Base-by-base conservation (phyloP, 441 rosid genomes). In the Erodium trifolium region DNA sequence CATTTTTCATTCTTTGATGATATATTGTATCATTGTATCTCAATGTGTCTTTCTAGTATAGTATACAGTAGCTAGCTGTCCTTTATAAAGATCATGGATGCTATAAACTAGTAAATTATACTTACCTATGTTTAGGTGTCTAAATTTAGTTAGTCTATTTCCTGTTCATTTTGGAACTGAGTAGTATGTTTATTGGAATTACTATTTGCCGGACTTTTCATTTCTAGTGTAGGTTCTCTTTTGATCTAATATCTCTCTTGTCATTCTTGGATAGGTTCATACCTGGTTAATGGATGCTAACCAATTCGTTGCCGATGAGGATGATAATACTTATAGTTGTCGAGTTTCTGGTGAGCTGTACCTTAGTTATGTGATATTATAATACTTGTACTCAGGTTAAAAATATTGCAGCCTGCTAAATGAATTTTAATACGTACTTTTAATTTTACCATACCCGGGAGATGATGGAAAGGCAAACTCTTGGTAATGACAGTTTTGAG, bases 301-400 rank as follows among this genome's bases (percentile, higher is more conserved):
- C 67, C 97, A 91, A 68, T 94, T 89, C 75, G 89, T 90, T 31
- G 92, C 96, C 55, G 94, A 91, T 76, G 99, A 94, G 78, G 99
- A 94, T 82, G 97, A 91, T 72, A 88, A 76, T 75, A 86, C 91
- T 68, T 94, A 86, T 78, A 91, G 91, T 77, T 91, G 93, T 72
- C 99, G 99, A 18, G 81, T 90, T 71, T 94, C 96, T 78, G 97
- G 99, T 88, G 78, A 73, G 89, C 68, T 72, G 72, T 78, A 74
- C 71, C 74, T 68, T 65, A 55, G 64, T 59, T 68, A 70, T 67
- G 73, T 67, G 27, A 23, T 23, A 23, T 23, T 68, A 63, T 29
- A 62, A 19, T 69, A 34, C 14, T 66, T 18, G 47, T 31, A 19
- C 49, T 63, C 34, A 71, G 17, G 31, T 35, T 13, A 8, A n/a